Percentiles rank a stretch among this genome's conserved stretches.
Evolutionary conservation across 1,284 basidiomycete species (phyloP).

Genomic region (Rhizoctonia solani): DNA sequence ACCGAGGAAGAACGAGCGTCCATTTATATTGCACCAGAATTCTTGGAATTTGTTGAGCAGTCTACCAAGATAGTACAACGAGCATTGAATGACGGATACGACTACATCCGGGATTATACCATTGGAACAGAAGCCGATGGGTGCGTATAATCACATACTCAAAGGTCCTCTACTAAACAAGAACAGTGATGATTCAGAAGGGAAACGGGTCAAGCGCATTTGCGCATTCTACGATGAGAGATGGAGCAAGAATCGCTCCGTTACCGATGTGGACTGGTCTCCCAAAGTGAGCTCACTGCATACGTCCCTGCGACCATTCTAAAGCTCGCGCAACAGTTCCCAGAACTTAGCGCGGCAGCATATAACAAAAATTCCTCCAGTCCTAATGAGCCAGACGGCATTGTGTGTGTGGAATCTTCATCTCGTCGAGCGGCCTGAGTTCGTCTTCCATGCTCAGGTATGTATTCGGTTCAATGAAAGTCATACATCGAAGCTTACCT

Average conservation of each 20-base stretch:
- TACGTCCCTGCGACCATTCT: background rate
- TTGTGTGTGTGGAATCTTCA: conserved; percentile 97
- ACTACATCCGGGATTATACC: conserved; percentile 95
- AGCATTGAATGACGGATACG: conserved; percentile 94
- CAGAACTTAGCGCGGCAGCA: conserved; percentile 90
- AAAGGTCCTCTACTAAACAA: conserved; percentile 9
- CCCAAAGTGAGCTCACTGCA: conserved; percentile 65
- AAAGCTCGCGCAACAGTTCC: conserved; percentile 85
- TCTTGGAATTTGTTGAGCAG: conserved; percentile 90
- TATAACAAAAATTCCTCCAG: conserved; percentile 96
- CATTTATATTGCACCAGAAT: conserved; percentile 84
- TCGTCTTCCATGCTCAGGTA: conserved; percentile 96
- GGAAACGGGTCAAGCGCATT: conserved; percentile 81
- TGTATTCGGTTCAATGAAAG: background rate
- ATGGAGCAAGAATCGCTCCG: conserved; percentile 86
- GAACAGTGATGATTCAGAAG: conserved; percentile 83
- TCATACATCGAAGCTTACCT: conserved; percentile 1
- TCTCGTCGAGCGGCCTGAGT: conserved; percentile 92
- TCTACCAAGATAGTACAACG: conserved; percentile 95
- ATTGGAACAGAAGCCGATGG: conserved; percentile 73
- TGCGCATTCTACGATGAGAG: conserved; percentile 90
- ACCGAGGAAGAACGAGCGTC: conserved; percentile 80
- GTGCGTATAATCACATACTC: conserved; percentile 50
- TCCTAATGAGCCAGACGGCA: conserved; percentile 91
- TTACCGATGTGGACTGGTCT: conserved; percentile 98